Base-by-base conservation (phyloP, 768 basidiomycete genomes). In the Lactarius deliciosus region DNA sequence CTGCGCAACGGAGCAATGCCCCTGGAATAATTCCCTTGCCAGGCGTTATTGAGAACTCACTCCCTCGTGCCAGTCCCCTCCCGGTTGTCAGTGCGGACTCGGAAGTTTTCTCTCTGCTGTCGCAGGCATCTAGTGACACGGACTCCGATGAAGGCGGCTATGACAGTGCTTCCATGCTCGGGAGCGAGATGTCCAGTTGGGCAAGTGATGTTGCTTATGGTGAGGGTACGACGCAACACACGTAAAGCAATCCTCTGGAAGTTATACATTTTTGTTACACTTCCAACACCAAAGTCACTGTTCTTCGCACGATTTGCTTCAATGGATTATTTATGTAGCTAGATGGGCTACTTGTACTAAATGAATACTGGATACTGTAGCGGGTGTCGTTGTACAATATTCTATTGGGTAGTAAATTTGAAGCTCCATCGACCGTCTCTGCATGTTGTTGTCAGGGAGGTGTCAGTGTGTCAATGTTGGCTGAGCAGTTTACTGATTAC, bases 91-190 rank as follows among this genome's bases (percentile, higher is more conserved):
- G 47, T 34, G 45, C 58, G 28, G 68, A 65, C 40, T 45, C 53
- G 5, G 62, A 70, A 4, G 32, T 70, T 57, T 70, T 70, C 43
- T 69, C 70, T 25, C 54, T 69, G 55, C 61, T 57, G 22, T 69
- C 66, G 56, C 60, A 61, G 9, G 40, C 40, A n/a, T 63, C 67
- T 32, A 65, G 68, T 36, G 65, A 66, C 36, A 28, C 60, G 47
- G 22, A 66, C 32, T 61, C 66, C 9, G 68, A 67, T 13, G 70
- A 70, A 38, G 70, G 64, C 47, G 64, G 58, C 22, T 69, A 62
- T 30, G 68, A 65, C 45, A 38, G 11, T n/a, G 61, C 53, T 25
- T 70, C 70, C 10, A 20, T 61, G 15, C 53, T 56, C 7, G 68
- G 28, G 16, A 70, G 70, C 25, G 70, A 69, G 22, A 11, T 56